A percentile compares a stretch with the other conserved stretches of the same genome.
Conservation (phyloP, 2,329 filamentous ascomycete species). For the Botrytis medusae region DNA sequence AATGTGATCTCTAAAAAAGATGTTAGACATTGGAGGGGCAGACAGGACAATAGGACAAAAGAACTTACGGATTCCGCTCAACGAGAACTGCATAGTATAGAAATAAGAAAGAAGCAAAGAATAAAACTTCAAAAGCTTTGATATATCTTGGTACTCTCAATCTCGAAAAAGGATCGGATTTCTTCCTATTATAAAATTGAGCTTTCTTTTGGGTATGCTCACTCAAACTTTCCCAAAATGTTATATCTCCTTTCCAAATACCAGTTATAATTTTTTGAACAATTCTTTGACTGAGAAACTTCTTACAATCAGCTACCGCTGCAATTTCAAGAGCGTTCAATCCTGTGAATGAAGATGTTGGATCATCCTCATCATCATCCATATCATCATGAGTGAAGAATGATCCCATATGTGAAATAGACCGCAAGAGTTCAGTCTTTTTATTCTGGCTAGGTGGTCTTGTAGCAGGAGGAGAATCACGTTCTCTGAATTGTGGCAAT, state of each 20-base stretch:
- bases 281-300: constrained; percentile 75
- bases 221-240: constrained; percentile 81
- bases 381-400: constrained; percentile 41
- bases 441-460: constrained; percentile 32
- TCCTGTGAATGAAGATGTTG: constrained; percentile 70
- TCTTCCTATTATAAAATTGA: constrained; percentile 68
- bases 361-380: constrained; percentile 56
- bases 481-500: constrained; percentile 36
- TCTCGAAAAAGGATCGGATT: constrained; percentile 71
- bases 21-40: background rate
- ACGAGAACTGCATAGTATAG: constrained; percentile 88
- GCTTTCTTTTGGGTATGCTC: constrained; percentile 73
- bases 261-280: constrained; percentile 82
- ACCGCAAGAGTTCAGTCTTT: constrained; percentile 43
- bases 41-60: background rate
- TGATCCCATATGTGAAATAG: constrained; percentile 52
- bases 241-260: constrained; percentile 83
- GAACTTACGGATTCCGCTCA: constrained; percentile 57
- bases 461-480: constrained; percentile 21
- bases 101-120: constrained; percentile 73
- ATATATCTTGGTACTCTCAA: constrained; percentile 79
- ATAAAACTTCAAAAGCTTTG: constrained; percentile 79
- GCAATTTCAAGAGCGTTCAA: constrained; percentile 88
- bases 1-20: constrained; percentile 50
- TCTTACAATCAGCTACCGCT: constrained; percentile 76